phyloP scores from a whole-genome alignment of 2,329 filamentous ascomycete species.

The Colletotrichum kahawae region DNA sequence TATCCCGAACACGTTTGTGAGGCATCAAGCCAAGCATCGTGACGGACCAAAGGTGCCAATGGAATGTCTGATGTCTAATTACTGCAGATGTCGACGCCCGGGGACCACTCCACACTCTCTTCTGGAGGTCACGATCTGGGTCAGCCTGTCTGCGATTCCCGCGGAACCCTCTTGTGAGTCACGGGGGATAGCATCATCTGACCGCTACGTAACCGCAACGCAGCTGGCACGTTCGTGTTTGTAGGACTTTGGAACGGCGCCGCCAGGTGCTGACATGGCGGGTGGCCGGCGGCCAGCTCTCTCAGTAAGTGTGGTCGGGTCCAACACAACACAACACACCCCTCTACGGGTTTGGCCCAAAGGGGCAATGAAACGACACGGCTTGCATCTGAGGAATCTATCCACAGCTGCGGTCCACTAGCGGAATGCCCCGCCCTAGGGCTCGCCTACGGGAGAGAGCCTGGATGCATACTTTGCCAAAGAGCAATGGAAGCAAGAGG shows the following conservation, averaged over 20 bases:
- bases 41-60: background rate
- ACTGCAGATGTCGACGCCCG: background rate
- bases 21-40: constrained; percentile 14
- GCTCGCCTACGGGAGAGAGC: background rate
- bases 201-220: background rate
- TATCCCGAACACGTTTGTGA: background rate
- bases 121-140: constrained; percentile 6
- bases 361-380: constrained; percentile 16
- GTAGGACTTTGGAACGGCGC: background rate
- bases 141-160: background rate
- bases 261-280: constrained; percentile 9
- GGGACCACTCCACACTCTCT: background rate
- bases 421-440: constrained; percentile 8
- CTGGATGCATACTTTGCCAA: background rate
- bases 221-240: background rate
- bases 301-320: background rate
- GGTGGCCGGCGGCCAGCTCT: constrained; percentile 17
- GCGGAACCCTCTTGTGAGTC: background rate
- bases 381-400: constrained; percentile 6
- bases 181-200: background rate
- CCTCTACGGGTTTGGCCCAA: background rate
- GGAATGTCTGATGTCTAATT: constrained; percentile 9
- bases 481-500: background rate
- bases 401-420: constrained; percentile 3
- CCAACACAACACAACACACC: background rate